These are phyloP conservation scores for Myxozyma melibiosi DNA, from an alignment of 805 yeast species.

Conservation along the genomic window DNA sequence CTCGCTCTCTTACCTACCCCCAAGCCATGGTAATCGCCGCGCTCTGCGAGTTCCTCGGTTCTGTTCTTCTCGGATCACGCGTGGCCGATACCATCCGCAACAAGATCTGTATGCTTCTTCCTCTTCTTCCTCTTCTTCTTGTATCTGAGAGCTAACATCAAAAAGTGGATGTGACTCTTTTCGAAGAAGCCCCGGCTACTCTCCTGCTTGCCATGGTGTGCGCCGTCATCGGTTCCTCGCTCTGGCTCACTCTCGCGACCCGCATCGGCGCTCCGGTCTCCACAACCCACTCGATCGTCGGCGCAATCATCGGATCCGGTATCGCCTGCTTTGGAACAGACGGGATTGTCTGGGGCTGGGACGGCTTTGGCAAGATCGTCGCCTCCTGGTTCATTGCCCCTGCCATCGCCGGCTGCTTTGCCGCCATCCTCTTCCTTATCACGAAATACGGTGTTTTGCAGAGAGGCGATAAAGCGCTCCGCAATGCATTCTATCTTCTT, in stretches of 20 bases:
- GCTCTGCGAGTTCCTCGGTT: conserved; percentile 73
- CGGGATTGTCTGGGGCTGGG: conserved; percentile 74
- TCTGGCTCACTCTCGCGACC: conserved; percentile 72
- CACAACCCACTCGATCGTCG: conserved; percentile 77
- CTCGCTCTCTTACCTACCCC: conserved; percentile 67
- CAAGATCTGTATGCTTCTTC: conserved; percentile 39
- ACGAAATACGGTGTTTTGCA: conserved; percentile 66
- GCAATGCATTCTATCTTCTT: conserved; percentile 58
- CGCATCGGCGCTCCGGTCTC: conserved; percentile 74
- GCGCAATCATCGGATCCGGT: conserved; percentile 73
- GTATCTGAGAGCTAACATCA: neutral
- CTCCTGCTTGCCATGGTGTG: conserved; percentile 74
- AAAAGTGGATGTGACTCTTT: conserved; percentile 57
- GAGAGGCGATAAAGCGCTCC: conserved; percentile 52
- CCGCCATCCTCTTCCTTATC: conserved; percentile 58
- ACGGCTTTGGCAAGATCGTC: conserved; percentile 67
- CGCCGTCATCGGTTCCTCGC: conserved; percentile 72
- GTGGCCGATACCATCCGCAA: conserved; percentile 73
- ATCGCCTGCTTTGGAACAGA: conserved; percentile 69
- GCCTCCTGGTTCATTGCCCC: conserved; percentile 87
- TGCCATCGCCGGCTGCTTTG: conserved; percentile 62
- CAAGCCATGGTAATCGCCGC: conserved; percentile 77
- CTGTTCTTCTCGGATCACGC: conserved; percentile 70
- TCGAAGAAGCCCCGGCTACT: conserved; percentile 62
- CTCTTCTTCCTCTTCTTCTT: neutral